Conservation (phyloP, 2,329 filamentous ascomycete genomes). For the Claviceps sp. region DNA sequence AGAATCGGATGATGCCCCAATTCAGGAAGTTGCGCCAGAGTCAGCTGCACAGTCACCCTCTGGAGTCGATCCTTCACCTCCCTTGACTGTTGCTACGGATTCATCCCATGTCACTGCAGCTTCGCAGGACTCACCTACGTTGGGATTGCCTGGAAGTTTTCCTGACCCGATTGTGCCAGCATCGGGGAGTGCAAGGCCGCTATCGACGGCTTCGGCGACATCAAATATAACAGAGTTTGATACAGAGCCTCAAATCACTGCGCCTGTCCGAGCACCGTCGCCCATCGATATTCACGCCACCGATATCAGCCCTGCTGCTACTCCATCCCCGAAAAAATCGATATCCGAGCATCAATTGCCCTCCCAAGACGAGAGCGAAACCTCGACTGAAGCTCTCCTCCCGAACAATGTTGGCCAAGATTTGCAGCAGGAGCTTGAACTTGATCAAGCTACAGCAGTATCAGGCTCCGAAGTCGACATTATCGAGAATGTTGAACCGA, state of each 20-base stretch:
- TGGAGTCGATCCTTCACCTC: neutral
- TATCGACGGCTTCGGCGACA: slow-evolving; percentile 43
- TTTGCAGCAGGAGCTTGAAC: neutral
- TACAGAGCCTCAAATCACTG: slow-evolving; percentile 52
- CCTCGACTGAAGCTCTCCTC: neutral
- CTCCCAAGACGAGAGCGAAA: slow-evolving; percentile 30
- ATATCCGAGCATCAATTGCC: slow-evolving; percentile 36
- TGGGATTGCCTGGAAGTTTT: slow-evolving; percentile 54
- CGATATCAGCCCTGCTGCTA: slow-evolving; percentile 17
- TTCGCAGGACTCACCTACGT: slow-evolving; percentile 45
- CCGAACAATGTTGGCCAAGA: neutral
- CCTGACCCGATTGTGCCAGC: slow-evolving; percentile 26
- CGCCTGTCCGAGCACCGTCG: slow-evolving; percentile 24
- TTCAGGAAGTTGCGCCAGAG: neutral
- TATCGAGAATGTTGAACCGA: neutral
- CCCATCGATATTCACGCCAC: slow-evolving; percentile 14
- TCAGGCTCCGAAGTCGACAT: neutral
- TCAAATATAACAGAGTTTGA: slow-evolving; percentile 62
- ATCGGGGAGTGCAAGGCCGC: slow-evolving; percentile 34
- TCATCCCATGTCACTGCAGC: neutral
- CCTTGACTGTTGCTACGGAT: slow-evolving; percentile 1
- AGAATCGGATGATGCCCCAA: neutral
- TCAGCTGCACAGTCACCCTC: neutral
- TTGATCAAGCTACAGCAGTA: neutral
- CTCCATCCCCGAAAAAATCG: slow-evolving; percentile 17